These are phyloP conservation scores for Suhomyces emberorum DNA, from an alignment of 805 yeast genomes.

Conservation along the genomic window DNA sequence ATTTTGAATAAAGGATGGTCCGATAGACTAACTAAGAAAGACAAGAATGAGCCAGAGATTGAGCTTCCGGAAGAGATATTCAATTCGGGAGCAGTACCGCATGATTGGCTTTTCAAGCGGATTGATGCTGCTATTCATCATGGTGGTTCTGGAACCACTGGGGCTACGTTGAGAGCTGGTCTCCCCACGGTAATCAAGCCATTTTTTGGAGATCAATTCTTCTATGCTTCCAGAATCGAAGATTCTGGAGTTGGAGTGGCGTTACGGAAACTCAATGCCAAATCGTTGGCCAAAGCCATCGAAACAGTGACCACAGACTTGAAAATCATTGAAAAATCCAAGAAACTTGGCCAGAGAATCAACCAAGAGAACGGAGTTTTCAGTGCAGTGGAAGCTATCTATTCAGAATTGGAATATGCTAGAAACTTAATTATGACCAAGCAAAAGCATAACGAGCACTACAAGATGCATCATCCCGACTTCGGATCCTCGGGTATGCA, in stretches of 20 bases:
- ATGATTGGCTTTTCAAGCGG: conserved; percentile 89
- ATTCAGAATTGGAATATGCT: conserved; percentile 76
- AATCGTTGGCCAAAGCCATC: conserved; percentile 64
- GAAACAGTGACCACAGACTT: conserved; percentile 63
- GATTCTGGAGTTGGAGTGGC: conserved; percentile 84
- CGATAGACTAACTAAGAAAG: conserved; percentile 53
- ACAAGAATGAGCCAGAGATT: conserved; percentile 29
- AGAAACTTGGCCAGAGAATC: conserved; percentile 58
- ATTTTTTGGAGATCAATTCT: conserved; percentile 94
- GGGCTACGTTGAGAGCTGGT: conserved; percentile 84
- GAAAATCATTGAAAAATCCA: conserved; percentile 67
- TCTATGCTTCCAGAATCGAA: conserved; percentile 82
- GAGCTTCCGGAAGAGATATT: conserved; percentile 65
- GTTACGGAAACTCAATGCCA: conserved; percentile 63
- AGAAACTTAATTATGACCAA: conserved; percentile 51
- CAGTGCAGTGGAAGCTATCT: conserved; percentile 74
- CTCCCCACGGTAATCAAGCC: conserved; percentile 90
- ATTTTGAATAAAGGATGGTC: conserved; percentile 95
- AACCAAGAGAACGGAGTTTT: conserved; percentile 76
- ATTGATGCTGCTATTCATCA: conserved; percentile 95
- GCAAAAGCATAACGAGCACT: conserved; percentile 31
- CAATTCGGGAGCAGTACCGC: conserved; percentile 75
- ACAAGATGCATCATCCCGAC: conserved; percentile 16
- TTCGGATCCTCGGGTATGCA: conserved; percentile 22
- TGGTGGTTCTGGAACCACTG: conserved; percentile 97